A percentile compares a stretch with the other conserved stretches of the same genome.
These are phyloP conservation scores for Gloeostereum incarnatum DNA, from an alignment of 768 basidiomycete species.

Conservation along the genomic window DNA sequence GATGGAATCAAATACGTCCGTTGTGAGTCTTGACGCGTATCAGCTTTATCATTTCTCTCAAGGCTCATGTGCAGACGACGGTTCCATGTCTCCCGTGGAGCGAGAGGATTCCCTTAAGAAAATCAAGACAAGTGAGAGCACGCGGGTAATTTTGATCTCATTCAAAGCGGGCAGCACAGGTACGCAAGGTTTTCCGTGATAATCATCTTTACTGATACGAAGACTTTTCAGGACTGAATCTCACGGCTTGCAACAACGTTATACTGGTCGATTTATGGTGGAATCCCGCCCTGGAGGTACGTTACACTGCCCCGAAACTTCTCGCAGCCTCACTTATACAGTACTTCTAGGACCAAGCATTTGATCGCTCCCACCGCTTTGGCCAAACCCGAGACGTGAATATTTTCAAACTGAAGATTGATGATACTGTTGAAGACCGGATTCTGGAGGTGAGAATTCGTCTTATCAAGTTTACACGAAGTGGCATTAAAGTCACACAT, in stretches of 20 bases:
- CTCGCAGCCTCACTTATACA: constrained; percentile 6
- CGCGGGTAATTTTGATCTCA: constrained; percentile 82
- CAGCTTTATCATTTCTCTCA: constrained; percentile 1
- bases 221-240: constrained; percentile 59
- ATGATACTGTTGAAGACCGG: constrained; percentile 80
- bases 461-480: background rate
- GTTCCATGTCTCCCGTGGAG: constrained; percentile 69
- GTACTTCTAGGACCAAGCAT: constrained; percentile 72
- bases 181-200: constrained; percentile 19
- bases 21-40: constrained; percentile 47
- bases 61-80: constrained; percentile 60
- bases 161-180: constrained; percentile 96
- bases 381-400: constrained; percentile 83
- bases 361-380: constrained; percentile 83
- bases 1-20: constrained; percentile 67
- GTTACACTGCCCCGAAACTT: background rate
- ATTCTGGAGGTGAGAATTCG: constrained; percentile 52
- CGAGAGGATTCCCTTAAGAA: constrained; percentile 67
- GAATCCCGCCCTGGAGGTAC: constrained; percentile 79
- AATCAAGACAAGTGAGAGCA: constrained; percentile 52
- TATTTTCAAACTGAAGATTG: constrained; percentile 86
- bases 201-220: constrained; percentile 1
- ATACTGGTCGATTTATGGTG: constrained; percentile 94
- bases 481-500: background rate
- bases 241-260: constrained; percentile 92